phyloP scores from a whole-genome alignment of 2,329 filamentous ascomycete genomes.

The Shiraia sp. region DNA sequence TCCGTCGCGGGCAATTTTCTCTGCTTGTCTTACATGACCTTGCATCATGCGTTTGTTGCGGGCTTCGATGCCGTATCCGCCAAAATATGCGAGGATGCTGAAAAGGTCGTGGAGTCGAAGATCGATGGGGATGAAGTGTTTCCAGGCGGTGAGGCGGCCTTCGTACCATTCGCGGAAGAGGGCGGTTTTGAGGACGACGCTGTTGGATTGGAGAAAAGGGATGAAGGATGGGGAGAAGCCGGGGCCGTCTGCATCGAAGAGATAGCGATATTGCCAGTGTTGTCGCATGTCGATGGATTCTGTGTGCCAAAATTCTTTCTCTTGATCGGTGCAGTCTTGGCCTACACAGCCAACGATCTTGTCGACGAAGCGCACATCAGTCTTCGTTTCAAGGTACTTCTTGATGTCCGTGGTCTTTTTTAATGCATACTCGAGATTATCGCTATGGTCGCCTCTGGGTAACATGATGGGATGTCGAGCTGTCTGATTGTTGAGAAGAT shows the following conservation, averaged over 20 bases:
- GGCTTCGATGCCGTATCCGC: conserved; percentile 31
- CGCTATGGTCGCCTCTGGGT: conserved; percentile 54
- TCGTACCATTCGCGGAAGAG: conserved; percentile 82
- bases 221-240: conserved; percentile 69
- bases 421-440: conserved; percentile 60
- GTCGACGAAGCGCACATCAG: conserved; percentile 63
- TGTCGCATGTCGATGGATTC: conserved; percentile 56
- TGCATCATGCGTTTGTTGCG: conserved; percentile 33
- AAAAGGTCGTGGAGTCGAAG: conserved; percentile 73
- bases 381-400: conserved; percentile 52
- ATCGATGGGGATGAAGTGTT: conserved; percentile 80
- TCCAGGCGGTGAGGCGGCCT: conserved; percentile 72
- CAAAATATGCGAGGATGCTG: conserved; percentile 74
- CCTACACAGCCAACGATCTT: conserved; percentile 60
- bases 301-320: conserved; percentile 55
- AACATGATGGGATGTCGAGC: conserved; percentile 37
- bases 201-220: conserved; percentile 66
- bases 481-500: conserved; percentile 53
- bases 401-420: conserved; percentile 60
- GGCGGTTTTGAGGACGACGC: conserved; percentile 70
- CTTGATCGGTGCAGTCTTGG: conserved; percentile 58
- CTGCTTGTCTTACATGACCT: conserved; percentile 28
- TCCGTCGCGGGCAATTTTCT: conserved; percentile 38
- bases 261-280: conserved; percentile 69
- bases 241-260: conserved; percentile 72